Evolutionary conservation across 2,329 filamentous ascomycete species (phyloP).

Genomic region (Thermochaetoides dissita): DNA sequence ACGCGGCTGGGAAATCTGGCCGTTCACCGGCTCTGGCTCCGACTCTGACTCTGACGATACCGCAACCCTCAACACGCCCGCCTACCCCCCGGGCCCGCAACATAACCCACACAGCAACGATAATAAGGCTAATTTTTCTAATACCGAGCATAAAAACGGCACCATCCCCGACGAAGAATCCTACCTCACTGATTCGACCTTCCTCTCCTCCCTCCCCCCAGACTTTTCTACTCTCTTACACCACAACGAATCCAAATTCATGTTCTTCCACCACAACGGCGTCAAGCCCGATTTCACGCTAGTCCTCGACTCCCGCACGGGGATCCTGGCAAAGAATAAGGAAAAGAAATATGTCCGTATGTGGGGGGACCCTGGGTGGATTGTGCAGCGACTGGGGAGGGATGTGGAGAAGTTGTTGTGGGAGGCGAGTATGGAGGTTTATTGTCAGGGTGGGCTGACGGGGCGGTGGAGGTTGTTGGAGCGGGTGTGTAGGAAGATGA

Average conservation of each 20-base stretch:
- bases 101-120: too few species aligned
- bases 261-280: constrained; percentile 25
- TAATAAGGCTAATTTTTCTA: too few species aligned
- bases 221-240: not conserved
- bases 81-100: too few species aligned
- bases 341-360: constrained; percentile 15
- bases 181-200: constrained; percentile 6
- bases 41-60: too few species aligned
- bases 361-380: constrained; percentile 18
- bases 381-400: constrained; percentile 17
- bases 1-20: too few species aligned
- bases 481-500: constrained; percentile 22
- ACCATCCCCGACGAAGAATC: not conserved
- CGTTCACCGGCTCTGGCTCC: too few species aligned
- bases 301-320: constrained; percentile 12
- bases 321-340: constrained; percentile 13
- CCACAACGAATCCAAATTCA: constrained; percentile 10
- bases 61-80: too few species aligned
- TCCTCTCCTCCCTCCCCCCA: constrained; percentile 2
- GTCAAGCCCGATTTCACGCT: constrained; percentile 22
- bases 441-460: constrained; percentile 15
- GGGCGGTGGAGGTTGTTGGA: constrained; percentile 1
- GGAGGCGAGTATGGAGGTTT: constrained; percentile 19
- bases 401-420: constrained; percentile 24
- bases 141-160: not conserved